Conservation (phyloP, 257 asterid species). For the Penstemon newberryi region DNA sequence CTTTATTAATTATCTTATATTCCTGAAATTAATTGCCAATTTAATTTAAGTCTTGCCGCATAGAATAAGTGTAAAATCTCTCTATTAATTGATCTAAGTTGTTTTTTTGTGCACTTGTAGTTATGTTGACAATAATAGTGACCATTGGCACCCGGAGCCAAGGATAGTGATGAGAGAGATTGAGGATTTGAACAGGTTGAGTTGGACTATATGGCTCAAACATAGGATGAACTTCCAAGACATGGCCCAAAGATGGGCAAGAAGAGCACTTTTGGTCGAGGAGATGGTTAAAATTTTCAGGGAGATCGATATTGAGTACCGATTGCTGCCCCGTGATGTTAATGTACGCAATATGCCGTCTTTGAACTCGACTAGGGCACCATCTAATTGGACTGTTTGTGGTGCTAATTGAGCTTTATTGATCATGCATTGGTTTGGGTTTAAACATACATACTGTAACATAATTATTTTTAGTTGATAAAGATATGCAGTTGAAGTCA, state of each 20-base stretch:
- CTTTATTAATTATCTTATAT: not conserved
- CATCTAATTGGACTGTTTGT: constrained; percentile 47
- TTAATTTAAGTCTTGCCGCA: not conserved
- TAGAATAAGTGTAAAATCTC: not conserved
- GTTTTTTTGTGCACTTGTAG: constrained; percentile 31
- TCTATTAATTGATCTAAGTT: not conserved
- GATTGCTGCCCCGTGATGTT: constrained; percentile 50
- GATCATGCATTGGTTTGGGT: too few relatives aligned
- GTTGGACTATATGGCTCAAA: constrained; percentile 42
- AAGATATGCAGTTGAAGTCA: too few relatives aligned
- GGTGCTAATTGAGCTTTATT: not conserved
- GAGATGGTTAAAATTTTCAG: constrained; percentile 42
- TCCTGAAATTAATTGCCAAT: not conserved
- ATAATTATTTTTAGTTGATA: too few relatives aligned
- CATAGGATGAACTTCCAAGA: constrained; percentile 57
- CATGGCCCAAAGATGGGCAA: constrained; percentile 54
- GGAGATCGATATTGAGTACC: constrained; percentile 57
- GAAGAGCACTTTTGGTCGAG: constrained; percentile 38
- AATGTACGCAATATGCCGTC: constrained; percentile 51
- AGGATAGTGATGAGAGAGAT: constrained; percentile 13
- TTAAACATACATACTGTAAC: too few relatives aligned
- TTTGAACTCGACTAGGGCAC: constrained; percentile 38
- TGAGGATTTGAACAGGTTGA: constrained; percentile 20
- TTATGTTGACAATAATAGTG: constrained; percentile 24
- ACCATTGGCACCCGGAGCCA: constrained; percentile 19